Conservation (phyloP, 1,284 basidiomycete species). For the Trichosporon coremiiforme region DNA sequence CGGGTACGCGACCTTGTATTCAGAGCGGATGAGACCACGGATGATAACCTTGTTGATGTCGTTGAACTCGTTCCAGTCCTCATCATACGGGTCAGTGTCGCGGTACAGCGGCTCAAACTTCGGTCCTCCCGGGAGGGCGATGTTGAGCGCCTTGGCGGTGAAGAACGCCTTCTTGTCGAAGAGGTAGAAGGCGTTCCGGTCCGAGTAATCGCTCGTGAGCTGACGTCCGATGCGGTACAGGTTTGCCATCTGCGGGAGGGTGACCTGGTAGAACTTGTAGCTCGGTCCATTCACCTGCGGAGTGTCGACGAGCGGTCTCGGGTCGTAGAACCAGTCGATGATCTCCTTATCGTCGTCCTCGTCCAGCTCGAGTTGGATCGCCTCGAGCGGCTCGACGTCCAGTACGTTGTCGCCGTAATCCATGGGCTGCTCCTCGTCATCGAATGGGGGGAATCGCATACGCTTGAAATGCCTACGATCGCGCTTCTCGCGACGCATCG, state of each 20-base stretch:
- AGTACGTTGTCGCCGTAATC: slow-evolving; percentile 98
- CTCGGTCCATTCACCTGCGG: slow-evolving; percentile 86
- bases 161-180: slow-evolving; percentile 99
- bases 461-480: slow-evolving; percentile 99
- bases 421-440: slow-evolving; percentile 97
- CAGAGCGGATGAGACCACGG: slow-evolving; percentile 95
- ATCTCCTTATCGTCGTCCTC: slow-evolving; percentile 92
- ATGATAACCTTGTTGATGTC: slow-evolving; percentile 99
- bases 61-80: slow-evolving; percentile 99
- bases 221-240: slow-evolving; percentile 93
- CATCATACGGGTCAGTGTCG: slow-evolving; percentile 96
- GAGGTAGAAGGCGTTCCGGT: slow-evolving; percentile 84
- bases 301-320: slow-evolving; percentile 89
- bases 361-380: slow-evolving; percentile 96
- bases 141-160: slow-evolving; percentile 95
- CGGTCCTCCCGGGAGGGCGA: slow-evolving; percentile 97
- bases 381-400: slow-evolving; percentile 96
- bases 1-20: slow-evolving; percentile 99
- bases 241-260: slow-evolving; percentile 93
- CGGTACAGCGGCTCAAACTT: slow-evolving; percentile 91
- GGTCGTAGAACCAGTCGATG: slow-evolving; percentile 98
- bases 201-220: slow-evolving; percentile 86
- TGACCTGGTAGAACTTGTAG: slow-evolving; percentile 90
- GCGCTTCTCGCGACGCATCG: slow-evolving; percentile 98
- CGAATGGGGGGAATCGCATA: slow-evolving; percentile 99